Conservation (phyloP, 345 rosid species). For the Citrus trifoliata region DNA sequence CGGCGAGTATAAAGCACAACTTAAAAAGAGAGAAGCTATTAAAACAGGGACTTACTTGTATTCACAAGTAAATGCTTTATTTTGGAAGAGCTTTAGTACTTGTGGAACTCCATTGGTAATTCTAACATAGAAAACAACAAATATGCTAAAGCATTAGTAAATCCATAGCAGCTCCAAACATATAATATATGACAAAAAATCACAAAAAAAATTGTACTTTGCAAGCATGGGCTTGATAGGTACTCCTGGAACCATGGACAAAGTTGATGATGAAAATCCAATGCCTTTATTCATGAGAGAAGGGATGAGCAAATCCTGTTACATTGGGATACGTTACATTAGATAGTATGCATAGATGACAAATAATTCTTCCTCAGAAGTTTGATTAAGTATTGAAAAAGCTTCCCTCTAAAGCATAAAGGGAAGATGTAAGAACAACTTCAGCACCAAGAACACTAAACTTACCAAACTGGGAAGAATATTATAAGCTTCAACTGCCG, state of each 20-base stretch:
- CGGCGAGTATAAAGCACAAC: background rate
- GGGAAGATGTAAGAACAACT: background rate
- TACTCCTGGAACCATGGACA: slow-evolving; percentile 79
- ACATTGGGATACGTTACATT: background rate
- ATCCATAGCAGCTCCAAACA: background rate
- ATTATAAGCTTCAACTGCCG: slow-evolving; percentile 78
- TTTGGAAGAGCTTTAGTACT: slow-evolving; percentile 54
- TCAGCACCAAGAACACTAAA: slow-evolving; percentile 2
- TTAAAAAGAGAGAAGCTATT: background rate
- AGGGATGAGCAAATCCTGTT: slow-evolving; percentile 78
- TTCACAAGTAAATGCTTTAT: slow-evolving; percentile 80
- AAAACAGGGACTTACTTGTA: slow-evolving; percentile 58
- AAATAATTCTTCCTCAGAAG: background rate
- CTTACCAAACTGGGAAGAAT: slow-evolving; percentile 80
- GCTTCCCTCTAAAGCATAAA: background rate
- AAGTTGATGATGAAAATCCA: slow-evolving; percentile 62
- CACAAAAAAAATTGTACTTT: slow-evolving; percentile 40
- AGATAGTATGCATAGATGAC: background rate
- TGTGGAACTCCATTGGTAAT: slow-evolving; percentile 70
- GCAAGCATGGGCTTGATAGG: slow-evolving; percentile 97
- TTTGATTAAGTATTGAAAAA: background rate
- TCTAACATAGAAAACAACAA: slow-evolving; percentile 34
- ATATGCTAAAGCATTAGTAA: slow-evolving; percentile 15
- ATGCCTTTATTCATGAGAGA: slow-evolving; percentile 59
- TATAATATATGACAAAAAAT: slow-evolving; percentile 5